Conservation (phyloP, 805 yeast genomes). For the Hanseniaspora valbyensis region DNA sequence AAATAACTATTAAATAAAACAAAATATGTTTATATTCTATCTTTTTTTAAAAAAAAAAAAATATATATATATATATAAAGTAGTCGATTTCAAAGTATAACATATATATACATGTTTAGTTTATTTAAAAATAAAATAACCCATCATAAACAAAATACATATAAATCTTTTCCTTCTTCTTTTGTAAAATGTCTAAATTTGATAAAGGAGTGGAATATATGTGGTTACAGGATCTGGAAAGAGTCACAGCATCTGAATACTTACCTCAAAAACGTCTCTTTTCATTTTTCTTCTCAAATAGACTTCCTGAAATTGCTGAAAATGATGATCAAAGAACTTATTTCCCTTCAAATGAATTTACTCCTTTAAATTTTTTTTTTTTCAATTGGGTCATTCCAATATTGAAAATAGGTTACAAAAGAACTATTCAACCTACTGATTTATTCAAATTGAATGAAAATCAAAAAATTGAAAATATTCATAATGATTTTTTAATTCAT, state of each 20-base stretch:
- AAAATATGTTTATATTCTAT: no score
- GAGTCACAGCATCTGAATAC: conserved; percentile 28
- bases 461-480: conserved; percentile 30
- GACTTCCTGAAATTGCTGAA: conserved; percentile 40
- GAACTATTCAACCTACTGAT: conserved; percentile 49
- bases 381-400: conserved; percentile 53
- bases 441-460: conserved; percentile 33
- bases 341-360: conserved; percentile 31
- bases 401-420: conserved; percentile 47
- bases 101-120: no score
- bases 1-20: no score
- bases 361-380: conserved; percentile 23
- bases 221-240: conserved; percentile 24
- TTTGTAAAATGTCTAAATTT: no score
- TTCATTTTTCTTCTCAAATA: conserved; percentile 38
- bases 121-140: no score
- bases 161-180: no score
- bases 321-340: conserved; percentile 34
- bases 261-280: conserved; percentile 39
- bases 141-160: no score
- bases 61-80: no score
- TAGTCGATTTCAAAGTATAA: no score
- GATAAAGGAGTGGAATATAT: no score
- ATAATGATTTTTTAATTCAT: conserved; percentile 24
- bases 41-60: no score